Base-by-base conservation (phyloP, 352 stramenopile genomes). In the Globisporangium barbulae region DNA sequence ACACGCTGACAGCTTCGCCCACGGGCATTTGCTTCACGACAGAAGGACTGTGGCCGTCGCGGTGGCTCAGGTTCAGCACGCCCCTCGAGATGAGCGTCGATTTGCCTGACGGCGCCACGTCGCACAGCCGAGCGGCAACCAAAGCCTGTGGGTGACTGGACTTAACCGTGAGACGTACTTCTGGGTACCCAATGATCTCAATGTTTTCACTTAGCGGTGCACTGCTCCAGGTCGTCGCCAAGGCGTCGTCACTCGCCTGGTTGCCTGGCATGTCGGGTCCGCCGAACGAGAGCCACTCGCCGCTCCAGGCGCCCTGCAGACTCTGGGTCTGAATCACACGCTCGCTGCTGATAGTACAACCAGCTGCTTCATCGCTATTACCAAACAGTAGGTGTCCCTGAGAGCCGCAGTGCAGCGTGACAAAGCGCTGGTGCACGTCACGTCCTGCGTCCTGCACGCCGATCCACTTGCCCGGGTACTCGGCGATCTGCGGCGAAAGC, bases 281-380 rank as follows among this genome's bases (percentile, higher is more conserved):
- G 5, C 76, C 74, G 42, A 84, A 84, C 3, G 76, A 84, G 13
- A 84, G 58, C 76, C 76, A 84, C 56, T 84, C 76, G 44, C 76
- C 74, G 57, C 74, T 79, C 76, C 76, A 84, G 8, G 72, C 67
- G 5, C 76, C 76, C 42, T 84, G 76, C 4, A 84, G 41, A 52
- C 59, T 78, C 19, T 72, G 73, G 6, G 67, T 67, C 9, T 44
- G 61, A 9, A 83, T 71, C 2, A 39, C 37, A 1, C 48, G 68
- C 35, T 79, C 71, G 4, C 17, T 33, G 17, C 13, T 44, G 37
- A 5, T 17, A 19, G 5, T 47, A 47, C 41, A 15, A 21, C 5
- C 25, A 17, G 39, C 19, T 12, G 7, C 39, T 10, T 21, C 31
- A 1, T 21, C n/a, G 25, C 1, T 44, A 3, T 19, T 39, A 9